These are phyloP conservation scores for Trichosporon ovoides DNA, from an alignment of 1,284 basidiomycete genomes.

Conservation along the genomic window DNA sequence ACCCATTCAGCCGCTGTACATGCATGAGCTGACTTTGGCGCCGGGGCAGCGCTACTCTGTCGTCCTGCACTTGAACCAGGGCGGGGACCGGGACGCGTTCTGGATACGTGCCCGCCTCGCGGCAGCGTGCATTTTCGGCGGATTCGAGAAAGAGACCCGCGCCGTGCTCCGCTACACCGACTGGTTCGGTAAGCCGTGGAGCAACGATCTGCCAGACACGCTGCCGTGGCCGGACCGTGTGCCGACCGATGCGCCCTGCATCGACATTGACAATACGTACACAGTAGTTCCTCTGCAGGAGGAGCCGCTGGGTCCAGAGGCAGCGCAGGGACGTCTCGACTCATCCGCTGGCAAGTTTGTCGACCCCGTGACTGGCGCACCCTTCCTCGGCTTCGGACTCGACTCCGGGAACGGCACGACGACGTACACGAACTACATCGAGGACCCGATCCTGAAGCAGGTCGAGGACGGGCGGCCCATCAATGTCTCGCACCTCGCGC, in stretches of 20 bases:
- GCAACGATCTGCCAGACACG: constrained; percentile 12
- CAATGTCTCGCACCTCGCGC: constrained; percentile 22
- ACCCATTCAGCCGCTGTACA: constrained; percentile 22
- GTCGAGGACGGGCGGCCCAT: constrained; percentile 23
- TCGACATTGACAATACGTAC: constrained; percentile 12
- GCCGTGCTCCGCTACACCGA: constrained; percentile 17
- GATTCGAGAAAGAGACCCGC: neutral
- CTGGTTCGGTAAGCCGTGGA: constrained; percentile 14
- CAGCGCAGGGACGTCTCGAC: neutral
- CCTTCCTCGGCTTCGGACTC: constrained; percentile 27
- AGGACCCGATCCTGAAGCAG: constrained; percentile 36
- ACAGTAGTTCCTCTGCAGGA: constrained; percentile 14
- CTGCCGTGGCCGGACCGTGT: constrained; percentile 23
- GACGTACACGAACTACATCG: constrained; percentile 30
- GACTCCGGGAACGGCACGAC: constrained; percentile 11
- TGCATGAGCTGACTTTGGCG: constrained; percentile 26
- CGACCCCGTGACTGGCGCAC: constrained; percentile 17
- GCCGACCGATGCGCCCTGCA: neutral
- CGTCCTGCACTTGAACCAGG: constrained; percentile 33
- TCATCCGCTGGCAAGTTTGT: constrained; percentile 23
- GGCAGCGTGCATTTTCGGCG: constrained; percentile 5
- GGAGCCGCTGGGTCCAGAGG: neutral
- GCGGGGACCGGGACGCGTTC: constrained; percentile 29
- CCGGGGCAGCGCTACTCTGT: constrained; percentile 41
- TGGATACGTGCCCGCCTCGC: constrained; percentile 36